Percentiles rank a stretch among this genome's conserved stretches.
phyloP scores from a whole-genome alignment of 495 filamentous ascomycete species.

The Penicillium herquei region DNA sequence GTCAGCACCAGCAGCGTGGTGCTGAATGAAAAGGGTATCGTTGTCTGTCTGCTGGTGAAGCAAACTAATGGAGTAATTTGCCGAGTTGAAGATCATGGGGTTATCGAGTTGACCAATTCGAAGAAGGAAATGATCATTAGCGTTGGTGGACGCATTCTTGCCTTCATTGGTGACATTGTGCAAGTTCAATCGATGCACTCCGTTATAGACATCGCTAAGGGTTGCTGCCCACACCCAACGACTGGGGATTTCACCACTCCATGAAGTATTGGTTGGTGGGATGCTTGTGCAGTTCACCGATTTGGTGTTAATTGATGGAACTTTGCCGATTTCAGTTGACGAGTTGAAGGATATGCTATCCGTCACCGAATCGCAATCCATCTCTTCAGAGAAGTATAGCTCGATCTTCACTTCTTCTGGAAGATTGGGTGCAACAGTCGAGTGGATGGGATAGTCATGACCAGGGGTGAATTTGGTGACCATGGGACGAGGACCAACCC shows the following conservation, averaged over 20 bases:
- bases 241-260: slow-evolving; percentile 51
- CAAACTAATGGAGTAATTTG: slow-evolving; percentile 58
- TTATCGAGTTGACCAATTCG: slow-evolving; percentile 58
- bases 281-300: slow-evolving; percentile 45
- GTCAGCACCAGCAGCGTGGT: slow-evolving; percentile 62
- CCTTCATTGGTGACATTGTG: slow-evolving; percentile 47
- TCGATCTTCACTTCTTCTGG: slow-evolving; percentile 48
- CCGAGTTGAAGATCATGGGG: slow-evolving; percentile 55
- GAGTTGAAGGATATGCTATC: slow-evolving; percentile 51
- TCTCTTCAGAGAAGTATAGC: slow-evolving; percentile 59
- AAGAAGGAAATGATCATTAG: slow-evolving; percentile 55
- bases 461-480: slow-evolving; percentile 63
- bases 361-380: slow-evolving; percentile 59
- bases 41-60: slow-evolving; percentile 38
- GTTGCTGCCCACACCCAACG: slow-evolving; percentile 52
- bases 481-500: slow-evolving; percentile 52
- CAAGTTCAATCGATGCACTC: slow-evolving; percentile 60
- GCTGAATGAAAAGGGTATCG: slow-evolving; percentile 50
- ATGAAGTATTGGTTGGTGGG: slow-evolving; percentile 18
- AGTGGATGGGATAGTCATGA: slow-evolving; percentile 58
- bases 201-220: slow-evolving; percentile 59
- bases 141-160: slow-evolving; percentile 35
- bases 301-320: slow-evolving; percentile 35
- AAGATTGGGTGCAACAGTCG: slow-evolving; percentile 41
- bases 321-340: slow-evolving; percentile 44